phyloP scores from a whole-genome alignment of 176 grass and related monocot species.

The Tillandsia leiboldiana region DNA sequence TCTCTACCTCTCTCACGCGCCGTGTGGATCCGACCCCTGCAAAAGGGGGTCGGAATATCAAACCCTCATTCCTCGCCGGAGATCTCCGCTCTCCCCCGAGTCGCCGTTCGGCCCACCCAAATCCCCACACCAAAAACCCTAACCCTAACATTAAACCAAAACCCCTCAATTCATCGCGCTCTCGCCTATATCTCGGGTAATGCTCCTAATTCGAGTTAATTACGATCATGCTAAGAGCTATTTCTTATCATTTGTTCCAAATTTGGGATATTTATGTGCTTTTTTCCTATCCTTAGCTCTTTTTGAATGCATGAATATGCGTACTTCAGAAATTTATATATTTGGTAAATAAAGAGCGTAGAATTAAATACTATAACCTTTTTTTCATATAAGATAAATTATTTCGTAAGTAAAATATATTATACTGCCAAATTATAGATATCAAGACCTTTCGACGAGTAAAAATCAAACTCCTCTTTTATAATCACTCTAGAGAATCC shows the following conservation, averaged over 20 bases:
- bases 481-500: too few species aligned
- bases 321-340: too few species aligned
- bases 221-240: background rate
- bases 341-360: background rate
- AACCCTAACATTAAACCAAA: slow-evolving; percentile 5
- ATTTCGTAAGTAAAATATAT: background rate
- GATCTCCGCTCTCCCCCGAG: background rate
- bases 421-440: background rate
- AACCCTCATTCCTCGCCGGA: background rate
- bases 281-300: too few species aligned
- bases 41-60: slow-evolving; percentile 11
- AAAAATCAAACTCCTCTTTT: too few species aligned
- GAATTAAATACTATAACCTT: background rate
- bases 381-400: background rate
- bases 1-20: background rate
- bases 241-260: background rate
- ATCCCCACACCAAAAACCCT: background rate
- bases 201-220: background rate
- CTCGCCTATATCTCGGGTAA: background rate
- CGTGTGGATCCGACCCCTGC: background rate
- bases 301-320: too few species aligned
- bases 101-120: background rate
- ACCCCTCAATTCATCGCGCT: background rate
- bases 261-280: too few species aligned
- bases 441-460: too few species aligned